Base-by-base conservation (phyloP, 1,284 basidiomycete genomes). In the Heimioporus punctisporus region DNA sequence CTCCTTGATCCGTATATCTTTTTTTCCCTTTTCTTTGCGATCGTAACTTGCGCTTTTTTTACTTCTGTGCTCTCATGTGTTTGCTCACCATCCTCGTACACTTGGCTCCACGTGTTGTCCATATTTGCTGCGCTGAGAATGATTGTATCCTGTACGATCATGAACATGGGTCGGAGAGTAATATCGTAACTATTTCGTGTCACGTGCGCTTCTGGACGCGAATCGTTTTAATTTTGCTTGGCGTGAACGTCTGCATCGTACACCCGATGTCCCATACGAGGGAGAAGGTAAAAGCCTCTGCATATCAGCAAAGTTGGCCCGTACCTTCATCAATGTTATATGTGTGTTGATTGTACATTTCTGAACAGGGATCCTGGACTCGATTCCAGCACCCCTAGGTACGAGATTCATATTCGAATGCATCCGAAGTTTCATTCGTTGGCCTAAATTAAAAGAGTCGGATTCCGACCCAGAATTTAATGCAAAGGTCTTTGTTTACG, bases 391-490 rank as follows among this genome's bases (percentile, higher is more conserved):
- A 1, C 71, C 68, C 48, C 54, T 70, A 59, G 68, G 68, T 70
- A 52, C 2, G 17, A n/a, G 48, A 7, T 19, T 25, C 14, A 7
- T n/a, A 21, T 31, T 5, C 17, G 8, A n/a, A n/a, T 3, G 9
- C 30, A n/a, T 7, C 21, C 15, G 6, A 12, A 19, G 27, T 19
- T 48, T 23, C 1, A 27, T n/a, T 3, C 3, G 6, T 23, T 52
- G 15, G 51, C 44, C n/a, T 26, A 19, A 6, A n/a, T 27, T 43
- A 24, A 24, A 49, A 71, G 68, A 70, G 49, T 56, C 58, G 59
- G 84, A 83, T 54, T 74, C 78, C 0, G 84, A 86, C 55, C 76
- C 84, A n/a, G 84, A 86, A 54, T 86, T 86, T 53, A 76, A 71
- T 27, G 60, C 79, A 2, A 80, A 81, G 1, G 51, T 62, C 5